Percentiles rank a stretch among this genome's conserved stretches.
These are phyloP conservation scores for Closterium sp. DNA, from an alignment of 139 green algal genomes.

Conservation along the genomic window DNA sequence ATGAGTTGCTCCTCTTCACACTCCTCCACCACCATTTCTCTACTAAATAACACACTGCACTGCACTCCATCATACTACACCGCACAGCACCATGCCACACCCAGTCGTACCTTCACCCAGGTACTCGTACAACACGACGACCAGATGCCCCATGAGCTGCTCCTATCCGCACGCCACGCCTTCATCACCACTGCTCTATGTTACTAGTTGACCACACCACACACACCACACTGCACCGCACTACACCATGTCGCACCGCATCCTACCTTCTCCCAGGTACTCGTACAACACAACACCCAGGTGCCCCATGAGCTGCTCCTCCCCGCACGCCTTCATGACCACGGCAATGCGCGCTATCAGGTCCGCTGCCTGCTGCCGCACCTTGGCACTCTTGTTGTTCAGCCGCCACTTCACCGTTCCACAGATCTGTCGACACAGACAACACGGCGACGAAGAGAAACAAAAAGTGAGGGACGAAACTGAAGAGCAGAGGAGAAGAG, in stretches of 20 bases:
- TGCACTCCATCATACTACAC: neutral
- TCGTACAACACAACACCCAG: constrained; percentile 77
- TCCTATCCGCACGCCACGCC: constrained; percentile 87
- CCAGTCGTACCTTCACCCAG: constrained; percentile 35
- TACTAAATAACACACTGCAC: neutral
- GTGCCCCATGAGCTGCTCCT: constrained; percentile 96
- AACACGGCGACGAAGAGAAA: too few species aligned
- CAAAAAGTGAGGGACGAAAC: too few species aligned
- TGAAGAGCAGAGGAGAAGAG: too few species aligned
- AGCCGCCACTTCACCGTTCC: constrained; percentile 99
- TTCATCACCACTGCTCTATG: constrained; percentile 83
- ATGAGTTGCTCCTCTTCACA: constrained; percentile 97
- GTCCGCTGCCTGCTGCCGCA: constrained; percentile 96
- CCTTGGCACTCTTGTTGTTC: constrained; percentile 96
- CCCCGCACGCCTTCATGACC: constrained; percentile 92
- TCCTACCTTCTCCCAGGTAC: constrained; percentile 49
- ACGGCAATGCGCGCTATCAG: constrained; percentile 90
- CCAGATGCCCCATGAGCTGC: constrained; percentile 93
- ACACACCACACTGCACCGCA: neutral
- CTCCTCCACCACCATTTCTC: constrained; percentile 31
- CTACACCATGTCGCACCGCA: neutral
- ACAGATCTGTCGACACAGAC: constrained; percentile 77
- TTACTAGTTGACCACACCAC: neutral
- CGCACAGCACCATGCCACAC: neutral
- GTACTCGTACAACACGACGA: constrained; percentile 68